Conservation (phyloP, 495 filamentous ascomycete species). For the Tuber borchii region DNA sequence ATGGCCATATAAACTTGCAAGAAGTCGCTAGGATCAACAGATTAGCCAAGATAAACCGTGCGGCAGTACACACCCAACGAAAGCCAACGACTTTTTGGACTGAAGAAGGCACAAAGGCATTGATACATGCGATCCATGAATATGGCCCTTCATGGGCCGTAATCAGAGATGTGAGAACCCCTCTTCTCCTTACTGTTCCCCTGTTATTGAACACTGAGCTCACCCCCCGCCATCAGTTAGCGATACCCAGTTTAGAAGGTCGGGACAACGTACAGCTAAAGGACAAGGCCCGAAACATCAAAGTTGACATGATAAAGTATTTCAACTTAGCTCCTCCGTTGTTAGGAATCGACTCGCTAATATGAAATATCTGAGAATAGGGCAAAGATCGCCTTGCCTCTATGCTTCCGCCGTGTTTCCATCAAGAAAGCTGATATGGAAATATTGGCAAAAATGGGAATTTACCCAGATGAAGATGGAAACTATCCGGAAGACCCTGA, state of each 20-base stretch:
- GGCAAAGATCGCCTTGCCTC: conserved; percentile 20
- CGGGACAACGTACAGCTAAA: conserved; percentile 48
- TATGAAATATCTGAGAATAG: conserved; percentile 6
- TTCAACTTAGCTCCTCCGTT: conserved; percentile 6
- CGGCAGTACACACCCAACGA: conserved; percentile 45
- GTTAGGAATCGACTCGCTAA: not conserved
- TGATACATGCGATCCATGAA: conserved; percentile 54
- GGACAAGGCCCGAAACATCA: conserved; percentile 52
- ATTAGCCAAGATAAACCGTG: conserved; percentile 18
- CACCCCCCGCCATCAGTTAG: conserved; percentile 15
- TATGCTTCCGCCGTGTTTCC: conserved; percentile 26
- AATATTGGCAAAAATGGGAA: conserved; percentile 19
- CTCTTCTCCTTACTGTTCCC: not conserved
- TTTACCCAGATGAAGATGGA: conserved; percentile 10
- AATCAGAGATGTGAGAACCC: conserved; percentile 28
- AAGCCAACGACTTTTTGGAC: conserved; percentile 44
- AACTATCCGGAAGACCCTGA: not conserved
- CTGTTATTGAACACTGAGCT: not conserved
- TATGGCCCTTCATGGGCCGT: conserved; percentile 24
- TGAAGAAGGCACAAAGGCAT: conserved; percentile 45
- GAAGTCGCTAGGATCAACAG: conserved; percentile 13
- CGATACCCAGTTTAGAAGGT: conserved; percentile 25
- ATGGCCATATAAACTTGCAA: not conserved
- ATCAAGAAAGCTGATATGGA: conserved; percentile 28
- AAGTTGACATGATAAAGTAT: conserved; percentile 49